Conservation (phyloP, 306 rosid genomes). For the Cicer judaicum region DNA sequence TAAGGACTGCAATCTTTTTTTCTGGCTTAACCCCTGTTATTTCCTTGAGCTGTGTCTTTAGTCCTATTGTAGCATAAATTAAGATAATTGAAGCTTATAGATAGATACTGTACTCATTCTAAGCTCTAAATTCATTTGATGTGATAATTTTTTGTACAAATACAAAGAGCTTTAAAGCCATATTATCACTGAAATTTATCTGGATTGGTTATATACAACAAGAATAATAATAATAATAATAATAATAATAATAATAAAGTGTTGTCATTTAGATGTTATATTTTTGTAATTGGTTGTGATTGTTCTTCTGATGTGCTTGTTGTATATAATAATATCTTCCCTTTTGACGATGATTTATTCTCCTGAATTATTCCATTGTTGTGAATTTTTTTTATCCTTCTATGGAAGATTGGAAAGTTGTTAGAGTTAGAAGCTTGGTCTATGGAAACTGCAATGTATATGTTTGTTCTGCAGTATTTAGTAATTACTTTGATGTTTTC, state of each 20-base stretch:
- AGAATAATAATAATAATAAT: too few relatives aligned
- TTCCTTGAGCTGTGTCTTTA: too few relatives aligned
- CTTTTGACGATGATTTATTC: neutral
- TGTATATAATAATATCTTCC: neutral
- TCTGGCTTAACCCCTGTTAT: too few relatives aligned
- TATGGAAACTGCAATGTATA: neutral
- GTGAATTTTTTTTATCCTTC: neutral
- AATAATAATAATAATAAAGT: neutral
- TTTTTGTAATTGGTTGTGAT: neutral
- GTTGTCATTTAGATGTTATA: neutral
- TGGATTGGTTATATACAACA: neutral
- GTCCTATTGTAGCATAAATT: too few relatives aligned
- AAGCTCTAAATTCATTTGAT: too few relatives aligned
- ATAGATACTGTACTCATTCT: too few relatives aligned
- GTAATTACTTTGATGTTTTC: conserved; percentile 13
- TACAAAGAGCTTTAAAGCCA: conserved; percentile 4
- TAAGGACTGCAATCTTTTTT: too few relatives aligned
- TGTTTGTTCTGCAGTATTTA: neutral
- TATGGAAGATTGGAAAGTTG: neutral
- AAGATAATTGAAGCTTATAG: too few relatives aligned
- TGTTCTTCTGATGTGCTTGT: conserved; percentile 29
- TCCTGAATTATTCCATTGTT: neutral
- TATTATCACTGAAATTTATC: neutral
- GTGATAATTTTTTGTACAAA: too few relatives aligned
- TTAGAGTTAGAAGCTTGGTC: conserved; percentile 9